Base-by-base conservation (phyloP, 768 basidiomycete species). In the Hysterangium stoloniferum region DNA sequence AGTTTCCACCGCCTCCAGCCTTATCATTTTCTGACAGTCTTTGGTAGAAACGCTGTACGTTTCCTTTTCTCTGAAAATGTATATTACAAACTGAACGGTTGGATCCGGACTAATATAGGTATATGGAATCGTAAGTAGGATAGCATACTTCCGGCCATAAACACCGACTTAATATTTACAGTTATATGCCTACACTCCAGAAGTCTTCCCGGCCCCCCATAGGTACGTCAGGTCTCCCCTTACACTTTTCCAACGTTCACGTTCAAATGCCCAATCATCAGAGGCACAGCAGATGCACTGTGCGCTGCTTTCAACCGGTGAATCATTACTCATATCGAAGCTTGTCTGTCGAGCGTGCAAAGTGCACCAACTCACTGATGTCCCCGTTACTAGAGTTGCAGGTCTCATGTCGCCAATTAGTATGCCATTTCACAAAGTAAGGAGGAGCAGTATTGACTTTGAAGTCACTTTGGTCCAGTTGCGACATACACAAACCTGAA, bases 131-230 rank as follows among this genome's bases (percentile, higher is more conserved):
- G n/a, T n/a, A n/a, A n/a, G n/a, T n/a, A n/a, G n/a, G n/a, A n/a
- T 28, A 27, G 24, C 24, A 7, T 19, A 9, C 24, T 53, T 19
- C 13, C 32, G 40, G 22, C 6, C 20, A n/a, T 32, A 24, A 32
- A 40, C 4, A 48, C n/a, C 50, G 19, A 46, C 35, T 38, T 19
- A 74, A 71, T 76, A 77, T 52, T 76, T 73, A 5, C 67, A 76
- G 9, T 64, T 77, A 11, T 79, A 72, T 47, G 76, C 76, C 2
- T 78, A 77, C 56, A 79, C 78, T 7, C 78, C 78, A 1, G 77
- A 79, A 58, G 74, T 76, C 17, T 80, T 80, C 65, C 74, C 78
- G 0, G 74, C 75, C 0, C 72, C 75, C 1, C 74, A 77, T 54
- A 70, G 33, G 33, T 34, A 34, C n/a, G n/a, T n/a, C n/a, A n/a